Conservation (phyloP, 2,329 filamentous ascomycete genomes). For the Blastomyces silverae region DNA sequence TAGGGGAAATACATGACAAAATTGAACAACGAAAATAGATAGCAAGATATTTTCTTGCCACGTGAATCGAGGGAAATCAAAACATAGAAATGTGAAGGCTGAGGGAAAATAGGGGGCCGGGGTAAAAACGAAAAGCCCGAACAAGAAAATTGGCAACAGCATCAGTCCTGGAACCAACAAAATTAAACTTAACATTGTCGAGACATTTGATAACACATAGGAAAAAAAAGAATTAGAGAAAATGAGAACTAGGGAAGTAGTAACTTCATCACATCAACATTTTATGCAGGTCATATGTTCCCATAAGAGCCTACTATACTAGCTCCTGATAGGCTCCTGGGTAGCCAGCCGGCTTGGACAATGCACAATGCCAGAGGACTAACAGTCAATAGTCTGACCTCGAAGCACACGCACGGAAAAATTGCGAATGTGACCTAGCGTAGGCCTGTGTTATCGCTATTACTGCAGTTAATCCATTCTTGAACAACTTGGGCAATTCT, state of each 20-base stretch:
- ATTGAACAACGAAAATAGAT: neutral
- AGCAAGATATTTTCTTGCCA: neutral
- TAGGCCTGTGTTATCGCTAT: neutral
- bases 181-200: neutral
- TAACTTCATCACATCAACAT: neutral
- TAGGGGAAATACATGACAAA: neutral
- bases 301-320: neutral
- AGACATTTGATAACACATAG: neutral
- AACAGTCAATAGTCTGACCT: neutral
- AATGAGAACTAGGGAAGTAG: neutral
- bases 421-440: neutral
- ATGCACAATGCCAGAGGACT: neutral
- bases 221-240: neutral
- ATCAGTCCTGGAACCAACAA: neutral
- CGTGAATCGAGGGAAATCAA: neutral
- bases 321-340: neutral
- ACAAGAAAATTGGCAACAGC: neutral
- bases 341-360: neutral
- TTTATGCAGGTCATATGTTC: neutral
- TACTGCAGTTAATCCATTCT: slow-evolving; percentile 11
- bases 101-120: too few relatives aligned
- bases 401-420: neutral
- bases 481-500: slow-evolving; percentile 19
- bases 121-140: too few relatives aligned
- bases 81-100: neutral